phyloP scores from a whole-genome alignment of 352 stramenopile genomes.

The Blastocystis sp. region DNA sequence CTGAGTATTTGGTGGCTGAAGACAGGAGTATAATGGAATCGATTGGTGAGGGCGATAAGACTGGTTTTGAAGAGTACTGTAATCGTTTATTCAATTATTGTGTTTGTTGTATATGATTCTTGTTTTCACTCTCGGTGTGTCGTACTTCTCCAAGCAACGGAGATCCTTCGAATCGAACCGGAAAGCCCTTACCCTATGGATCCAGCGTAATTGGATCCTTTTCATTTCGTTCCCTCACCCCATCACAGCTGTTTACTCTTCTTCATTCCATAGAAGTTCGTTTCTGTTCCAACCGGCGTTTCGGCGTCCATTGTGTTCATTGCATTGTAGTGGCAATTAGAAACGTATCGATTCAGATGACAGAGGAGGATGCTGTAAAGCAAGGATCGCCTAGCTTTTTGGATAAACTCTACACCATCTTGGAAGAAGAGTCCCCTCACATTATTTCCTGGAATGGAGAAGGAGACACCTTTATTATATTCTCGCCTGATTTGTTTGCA shows the following conservation, averaged over 20 bases:
- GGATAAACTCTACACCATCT: constrained; percentile 51
- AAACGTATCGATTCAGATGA: neutral
- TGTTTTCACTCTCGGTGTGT: no score
- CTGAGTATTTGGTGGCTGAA: neutral
- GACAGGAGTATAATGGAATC: no score
- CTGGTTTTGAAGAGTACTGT: no score
- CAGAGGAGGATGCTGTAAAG: constrained; percentile 15
- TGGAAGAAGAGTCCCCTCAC: constrained; percentile 46
- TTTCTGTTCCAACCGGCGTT: neutral
- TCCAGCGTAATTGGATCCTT: no score
- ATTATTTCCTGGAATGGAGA: constrained; percentile 48
- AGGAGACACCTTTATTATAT: constrained; percentile 50
- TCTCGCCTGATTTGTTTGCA: constrained; percentile 35
- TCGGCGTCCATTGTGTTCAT: neutral
- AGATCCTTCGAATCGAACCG: neutral
- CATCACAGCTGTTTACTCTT: no score
- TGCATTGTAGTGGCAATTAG: no score
- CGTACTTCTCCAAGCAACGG: no score
- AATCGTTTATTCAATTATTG: neutral
- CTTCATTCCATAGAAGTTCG: neutral
- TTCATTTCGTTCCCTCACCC: no score
- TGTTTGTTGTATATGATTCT: no score
- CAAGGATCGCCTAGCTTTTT: constrained; percentile 31
- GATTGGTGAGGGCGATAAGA: no score
- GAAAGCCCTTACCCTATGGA: neutral